phyloP scores from a whole-genome alignment of 129 eudicot genomes.

The Arctium lappa region DNA sequence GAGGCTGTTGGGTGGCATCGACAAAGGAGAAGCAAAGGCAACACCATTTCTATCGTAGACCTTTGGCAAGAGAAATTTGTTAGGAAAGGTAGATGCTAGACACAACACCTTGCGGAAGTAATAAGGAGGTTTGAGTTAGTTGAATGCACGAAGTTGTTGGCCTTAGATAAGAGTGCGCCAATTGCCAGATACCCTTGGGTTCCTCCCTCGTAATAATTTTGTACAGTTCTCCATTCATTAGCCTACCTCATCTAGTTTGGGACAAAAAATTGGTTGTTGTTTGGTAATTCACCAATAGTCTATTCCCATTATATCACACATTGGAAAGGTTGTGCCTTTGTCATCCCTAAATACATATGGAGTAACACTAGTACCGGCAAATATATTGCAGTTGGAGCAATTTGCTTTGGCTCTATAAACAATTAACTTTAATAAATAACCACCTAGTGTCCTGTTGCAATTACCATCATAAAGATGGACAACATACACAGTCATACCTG shows the following conservation, averaged over 20 bases:
- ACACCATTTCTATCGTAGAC: neutral
- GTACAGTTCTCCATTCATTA: neutral
- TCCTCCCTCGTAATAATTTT: neutral
- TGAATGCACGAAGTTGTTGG: neutral
- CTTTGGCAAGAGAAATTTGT: neutral
- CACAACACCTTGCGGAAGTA: neutral
- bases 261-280: too few relatives aligned
- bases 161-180: neutral
- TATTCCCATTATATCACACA: neutral
- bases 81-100: neutral
- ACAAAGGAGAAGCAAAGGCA: neutral
- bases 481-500: slow-evolving; percentile 49
- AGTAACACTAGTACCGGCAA: neutral
- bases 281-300: too few relatives aligned
- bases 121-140: neutral
- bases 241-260: neutral
- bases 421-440: neutral
- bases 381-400: neutral
- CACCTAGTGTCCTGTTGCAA: neutral
- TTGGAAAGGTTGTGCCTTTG: neutral
- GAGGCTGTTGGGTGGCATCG: neutral
- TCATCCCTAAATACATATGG: neutral
- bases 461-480: neutral
- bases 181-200: neutral
- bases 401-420: neutral